These are phyloP conservation scores for Lactarius psammicola DNA, from an alignment of 768 basidiomycete species.

Conservation along the genomic window DNA sequence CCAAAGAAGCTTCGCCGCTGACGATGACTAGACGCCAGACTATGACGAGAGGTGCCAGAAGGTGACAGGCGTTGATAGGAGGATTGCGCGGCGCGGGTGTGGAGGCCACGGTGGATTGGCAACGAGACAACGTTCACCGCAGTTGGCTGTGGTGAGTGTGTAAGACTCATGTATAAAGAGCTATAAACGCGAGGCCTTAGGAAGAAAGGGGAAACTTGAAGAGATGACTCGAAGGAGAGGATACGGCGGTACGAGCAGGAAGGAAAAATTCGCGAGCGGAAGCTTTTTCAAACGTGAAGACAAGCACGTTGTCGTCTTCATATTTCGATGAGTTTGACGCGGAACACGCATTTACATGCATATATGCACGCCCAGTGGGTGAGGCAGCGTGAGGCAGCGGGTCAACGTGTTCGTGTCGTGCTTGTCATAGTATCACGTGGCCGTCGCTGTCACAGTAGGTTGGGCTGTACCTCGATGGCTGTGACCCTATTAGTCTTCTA, in stretches of 20 bases:
- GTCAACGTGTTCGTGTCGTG: not conserved
- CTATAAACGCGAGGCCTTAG: conserved; percentile 13
- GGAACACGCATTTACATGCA: conserved; percentile 1
- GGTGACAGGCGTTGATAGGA: conserved; percentile 20
- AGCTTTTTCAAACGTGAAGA: not conserved
- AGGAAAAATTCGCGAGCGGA: not conserved
- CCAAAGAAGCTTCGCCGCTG: conserved; percentile 76
- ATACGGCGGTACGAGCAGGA: not conserved
- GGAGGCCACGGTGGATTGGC: conserved; percentile 25
- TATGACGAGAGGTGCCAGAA: conserved; percentile 19
- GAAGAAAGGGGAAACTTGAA: not conserved
- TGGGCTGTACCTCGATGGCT: not conserved
- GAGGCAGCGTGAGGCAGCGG: not conserved
- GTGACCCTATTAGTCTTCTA: not conserved
- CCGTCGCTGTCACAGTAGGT: too few species aligned
- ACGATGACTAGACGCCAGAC: conserved; percentile 44
- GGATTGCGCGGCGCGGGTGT: conserved; percentile 20
- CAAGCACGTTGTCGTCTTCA: conserved; percentile 6
- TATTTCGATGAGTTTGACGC: not conserved
- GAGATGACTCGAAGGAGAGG: not conserved
- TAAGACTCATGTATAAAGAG: conserved; percentile 17
- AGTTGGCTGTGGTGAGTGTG: conserved; percentile 12
- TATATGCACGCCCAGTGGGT: not conserved
- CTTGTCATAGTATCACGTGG: too few species aligned
- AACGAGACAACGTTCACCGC: conserved; percentile 19